Evolutionary conservation across 768 basidiomycete genomes (phyloP).

Genomic region (Tubosaeta sp.): DNA sequence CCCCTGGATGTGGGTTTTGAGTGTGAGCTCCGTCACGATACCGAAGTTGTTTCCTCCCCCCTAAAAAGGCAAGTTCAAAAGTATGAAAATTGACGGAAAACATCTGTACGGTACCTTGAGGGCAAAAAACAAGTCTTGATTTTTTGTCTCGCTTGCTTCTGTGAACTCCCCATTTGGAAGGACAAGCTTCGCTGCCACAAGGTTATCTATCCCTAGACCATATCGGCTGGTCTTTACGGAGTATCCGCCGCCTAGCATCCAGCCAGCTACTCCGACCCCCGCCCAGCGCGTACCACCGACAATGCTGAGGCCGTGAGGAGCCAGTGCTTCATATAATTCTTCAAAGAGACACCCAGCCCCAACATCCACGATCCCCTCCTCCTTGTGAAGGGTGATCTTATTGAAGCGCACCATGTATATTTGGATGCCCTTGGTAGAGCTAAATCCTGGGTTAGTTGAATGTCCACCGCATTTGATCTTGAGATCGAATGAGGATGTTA

Average conservation of each 20-base stretch:
- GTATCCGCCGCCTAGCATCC: slow-evolving; percentile 33
- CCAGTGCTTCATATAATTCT: slow-evolving; percentile 24
- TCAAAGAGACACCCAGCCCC: slow-evolving; percentile 30
- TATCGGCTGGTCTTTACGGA: slow-evolving; percentile 31
- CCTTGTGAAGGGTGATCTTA: too few species aligned
- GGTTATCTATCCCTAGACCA: slow-evolving; percentile 33
- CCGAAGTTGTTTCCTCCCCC: slow-evolving; percentile 27
- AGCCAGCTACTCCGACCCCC: slow-evolving; percentile 32
- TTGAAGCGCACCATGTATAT: slow-evolving; percentile 26
- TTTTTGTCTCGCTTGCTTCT: slow-evolving; percentile 1
- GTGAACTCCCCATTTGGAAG: slow-evolving; percentile 25
- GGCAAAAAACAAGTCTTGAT: slow-evolving; percentile 5
- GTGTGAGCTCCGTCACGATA: slow-evolving; percentile 22
- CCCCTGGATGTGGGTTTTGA: slow-evolving; percentile 15
- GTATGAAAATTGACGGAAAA: too few species aligned
- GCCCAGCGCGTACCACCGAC: slow-evolving; percentile 22
- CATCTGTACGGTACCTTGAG: slow-evolving; percentile 1
- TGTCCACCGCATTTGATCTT: slow-evolving; percentile 35
- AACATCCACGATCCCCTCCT: slow-evolving; percentile 11
- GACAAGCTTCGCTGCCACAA: slow-evolving; percentile 26
- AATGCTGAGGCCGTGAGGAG: slow-evolving; percentile 7
- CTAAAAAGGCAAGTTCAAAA: not conserved
- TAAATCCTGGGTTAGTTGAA: slow-evolving; percentile 26
- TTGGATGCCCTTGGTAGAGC: slow-evolving; percentile 31
- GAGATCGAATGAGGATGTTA: too few species aligned